Evolutionary conservation across 768 basidiomycete genomes (phyloP).

Genomic region (Lactarius quietus): DNA sequence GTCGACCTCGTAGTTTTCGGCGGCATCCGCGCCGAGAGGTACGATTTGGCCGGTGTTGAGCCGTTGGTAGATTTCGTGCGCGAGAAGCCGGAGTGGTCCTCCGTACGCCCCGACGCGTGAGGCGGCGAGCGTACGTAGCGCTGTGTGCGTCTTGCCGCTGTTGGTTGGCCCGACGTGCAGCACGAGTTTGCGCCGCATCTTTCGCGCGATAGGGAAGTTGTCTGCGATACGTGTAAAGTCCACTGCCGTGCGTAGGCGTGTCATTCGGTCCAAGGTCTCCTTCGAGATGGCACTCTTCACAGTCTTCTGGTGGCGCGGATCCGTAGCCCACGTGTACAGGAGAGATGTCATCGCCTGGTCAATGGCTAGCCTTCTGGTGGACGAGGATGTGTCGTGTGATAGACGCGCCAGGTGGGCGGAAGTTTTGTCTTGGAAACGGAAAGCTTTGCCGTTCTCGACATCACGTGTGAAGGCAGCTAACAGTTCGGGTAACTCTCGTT

Average conservation of each 20-base stretch:
- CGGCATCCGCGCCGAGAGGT: conserved; percentile 57
- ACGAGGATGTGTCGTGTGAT: conserved; percentile 34
- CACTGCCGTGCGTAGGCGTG: conserved; percentile 36
- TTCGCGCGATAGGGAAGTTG: conserved; percentile 49
- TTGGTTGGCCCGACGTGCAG: conserved; percentile 99
- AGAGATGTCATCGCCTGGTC: conserved; percentile 51
- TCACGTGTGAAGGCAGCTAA: conserved; percentile 42
- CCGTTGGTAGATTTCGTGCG: conserved; percentile 91
- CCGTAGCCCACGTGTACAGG: conserved; percentile 55
- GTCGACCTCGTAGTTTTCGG: conserved; percentile 38
- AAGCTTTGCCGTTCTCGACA: conserved; percentile 32
- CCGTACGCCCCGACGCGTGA: conserved; percentile 77
- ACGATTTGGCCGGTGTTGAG: conserved; percentile 88
- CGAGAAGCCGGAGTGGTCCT: conserved; percentile 87
- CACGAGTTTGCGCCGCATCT: conserved; percentile 69
- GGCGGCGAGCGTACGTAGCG: conserved; percentile 81
- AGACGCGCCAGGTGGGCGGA: conserved; percentile 46
- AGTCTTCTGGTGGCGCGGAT: conserved; percentile 26
- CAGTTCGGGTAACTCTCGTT: conserved; percentile 37
- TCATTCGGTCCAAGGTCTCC: conserved; percentile 28
- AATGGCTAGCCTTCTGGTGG: conserved; percentile 30
- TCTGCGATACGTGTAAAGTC: conserved; percentile 45
- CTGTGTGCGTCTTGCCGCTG: conserved; percentile 94
- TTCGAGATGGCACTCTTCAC: conserved; percentile 12
- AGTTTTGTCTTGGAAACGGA: conserved; percentile 30